phyloP scores from a whole-genome alignment of 345 rosid genomes.

The Acer yangbiense region DNA sequence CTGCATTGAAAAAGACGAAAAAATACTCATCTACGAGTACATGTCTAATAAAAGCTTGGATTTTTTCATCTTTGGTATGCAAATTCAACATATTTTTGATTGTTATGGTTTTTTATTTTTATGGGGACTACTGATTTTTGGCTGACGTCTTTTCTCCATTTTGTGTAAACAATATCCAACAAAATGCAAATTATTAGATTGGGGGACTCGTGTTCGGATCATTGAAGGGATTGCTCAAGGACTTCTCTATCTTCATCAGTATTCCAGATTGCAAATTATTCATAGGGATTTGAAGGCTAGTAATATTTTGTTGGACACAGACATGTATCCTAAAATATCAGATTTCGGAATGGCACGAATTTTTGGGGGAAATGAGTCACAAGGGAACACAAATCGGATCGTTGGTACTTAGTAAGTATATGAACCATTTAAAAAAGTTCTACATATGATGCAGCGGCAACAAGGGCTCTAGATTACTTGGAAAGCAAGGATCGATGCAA shows the following conservation, averaged over 20 bases:
- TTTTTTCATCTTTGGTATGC: constrained; percentile 50
- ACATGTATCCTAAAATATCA: constrained; percentile 52
- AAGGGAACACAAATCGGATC: constrained; percentile 42
- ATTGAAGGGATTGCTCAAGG: constrained; percentile 50
- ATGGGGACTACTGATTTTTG: neutral
- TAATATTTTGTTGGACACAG: constrained; percentile 48
- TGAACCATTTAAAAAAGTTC: neutral
- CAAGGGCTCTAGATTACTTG: no score
- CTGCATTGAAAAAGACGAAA: constrained; percentile 30
- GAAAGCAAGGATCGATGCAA: no score
- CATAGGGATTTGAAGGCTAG: constrained; percentile 56
- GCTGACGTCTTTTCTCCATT: neutral
- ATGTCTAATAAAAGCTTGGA: constrained; percentile 42
- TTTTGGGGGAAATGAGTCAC: constrained; percentile 39
- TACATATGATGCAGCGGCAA: no score
- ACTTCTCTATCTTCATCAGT: constrained; percentile 57
- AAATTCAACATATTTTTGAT: no score
- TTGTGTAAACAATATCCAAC: constrained; percentile 28
- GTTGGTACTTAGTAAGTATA: constrained; percentile 50
- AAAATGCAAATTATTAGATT: constrained; percentile 25
- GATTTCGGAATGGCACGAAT: constrained; percentile 59
- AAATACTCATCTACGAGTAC: constrained; percentile 34
- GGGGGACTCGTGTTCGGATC: constrained; percentile 38
- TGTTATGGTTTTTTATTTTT: neutral
- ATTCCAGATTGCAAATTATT: constrained; percentile 50